Percentiles rank a stretch among this genome's conserved stretches.
Evolutionary conservation across 306 rosid species (phyloP).

Genomic region (Citrullus colocynthis): DNA sequence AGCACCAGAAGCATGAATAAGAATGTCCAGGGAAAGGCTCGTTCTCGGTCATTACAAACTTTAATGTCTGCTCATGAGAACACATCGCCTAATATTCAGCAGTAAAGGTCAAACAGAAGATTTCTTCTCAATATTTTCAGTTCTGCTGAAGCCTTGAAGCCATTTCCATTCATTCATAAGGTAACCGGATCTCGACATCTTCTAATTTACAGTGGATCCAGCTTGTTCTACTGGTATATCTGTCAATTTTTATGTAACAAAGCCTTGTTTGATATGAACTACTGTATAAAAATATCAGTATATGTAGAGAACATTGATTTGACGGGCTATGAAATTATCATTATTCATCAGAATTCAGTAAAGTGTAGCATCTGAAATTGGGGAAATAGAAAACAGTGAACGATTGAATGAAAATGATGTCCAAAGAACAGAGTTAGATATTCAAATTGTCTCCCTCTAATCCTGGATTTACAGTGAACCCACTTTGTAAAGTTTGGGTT

Average conservation of each 20-base stretch:
- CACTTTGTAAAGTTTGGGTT: not conserved
- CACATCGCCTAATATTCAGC: slow-evolving; percentile 66
- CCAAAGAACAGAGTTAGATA: not conserved
- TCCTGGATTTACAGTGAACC: not conserved
- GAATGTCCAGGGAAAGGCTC: slow-evolving; percentile 29
- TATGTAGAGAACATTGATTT: not conserved
- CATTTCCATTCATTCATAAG: not conserved
- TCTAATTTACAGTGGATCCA: slow-evolving; percentile 6
- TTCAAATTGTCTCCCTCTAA: not conserved
- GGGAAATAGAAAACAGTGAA: not conserved
- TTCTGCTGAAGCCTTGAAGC: not conserved
- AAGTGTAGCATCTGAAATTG: not conserved
- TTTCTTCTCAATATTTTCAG: not conserved
- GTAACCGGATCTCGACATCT: not conserved
- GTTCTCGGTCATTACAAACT: slow-evolving; percentile 32
- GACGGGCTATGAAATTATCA: not conserved
- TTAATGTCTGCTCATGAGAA: slow-evolving; percentile 47
- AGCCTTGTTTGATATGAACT: slow-evolving; percentile 1
- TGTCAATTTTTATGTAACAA: not conserved
- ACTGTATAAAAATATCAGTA: slow-evolving; percentile 2
- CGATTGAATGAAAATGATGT: not conserved
- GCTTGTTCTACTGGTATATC: slow-evolving; percentile 4
- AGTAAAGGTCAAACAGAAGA: slow-evolving; percentile 5
- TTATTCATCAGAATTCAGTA: slow-evolving; percentile 1
- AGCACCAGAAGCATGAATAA: slow-evolving; percentile 33